A percentile compares a stretch with the other conserved stretches of the same genome.
Conservation (phyloP, 805 yeast genomes). For the Pichia gijzeniarum region DNA sequence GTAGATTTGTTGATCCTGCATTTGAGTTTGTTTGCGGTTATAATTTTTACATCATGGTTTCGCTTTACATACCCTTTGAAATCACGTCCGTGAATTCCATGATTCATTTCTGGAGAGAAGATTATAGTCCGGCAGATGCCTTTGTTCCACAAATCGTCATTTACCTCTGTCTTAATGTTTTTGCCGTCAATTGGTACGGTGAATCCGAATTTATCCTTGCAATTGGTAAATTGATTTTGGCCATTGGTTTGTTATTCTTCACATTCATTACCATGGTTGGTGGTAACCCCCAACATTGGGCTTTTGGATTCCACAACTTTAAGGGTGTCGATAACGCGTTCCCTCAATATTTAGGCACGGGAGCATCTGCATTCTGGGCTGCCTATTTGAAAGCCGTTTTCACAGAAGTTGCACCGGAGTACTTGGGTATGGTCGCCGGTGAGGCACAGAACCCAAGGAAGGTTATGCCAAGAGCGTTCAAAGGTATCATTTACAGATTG, state of each 20-base stretch:
- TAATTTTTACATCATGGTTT: constrained; percentile 72
- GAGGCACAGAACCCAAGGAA: constrained; percentile 58
- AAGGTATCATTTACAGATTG: constrained; percentile 64
- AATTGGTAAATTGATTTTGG: constrained; percentile 64
- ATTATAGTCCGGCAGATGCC: constrained; percentile 65
- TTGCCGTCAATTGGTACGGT: constrained; percentile 72
- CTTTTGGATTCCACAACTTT: constrained; percentile 26
- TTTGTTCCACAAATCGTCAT: constrained; percentile 58
- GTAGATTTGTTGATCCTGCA: constrained; percentile 70
- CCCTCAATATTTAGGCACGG: constrained; percentile 47
- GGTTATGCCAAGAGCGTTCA: constrained; percentile 72
- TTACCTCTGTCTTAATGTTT: constrained; percentile 57
- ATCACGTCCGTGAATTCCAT: constrained; percentile 74
- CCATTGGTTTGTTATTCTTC: constrained; percentile 67
- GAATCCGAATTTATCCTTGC: constrained; percentile 79
- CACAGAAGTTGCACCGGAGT: constrained; percentile 78
- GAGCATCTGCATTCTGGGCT: constrained; percentile 60
- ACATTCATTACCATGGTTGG: constrained; percentile 82
- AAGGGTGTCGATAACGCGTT: constrained; percentile 35
- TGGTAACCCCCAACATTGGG: constrained; percentile 66
- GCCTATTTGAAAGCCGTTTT: constrained; percentile 68
- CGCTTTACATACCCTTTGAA: constrained; percentile 77
- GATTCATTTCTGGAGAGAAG: constrained; percentile 76
- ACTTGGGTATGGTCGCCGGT: constrained; percentile 78
- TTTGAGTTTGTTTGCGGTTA: constrained; percentile 71